phyloP scores from a whole-genome alignment of 352 stramenopile genomes.

The Peronospora destructor region DNA sequence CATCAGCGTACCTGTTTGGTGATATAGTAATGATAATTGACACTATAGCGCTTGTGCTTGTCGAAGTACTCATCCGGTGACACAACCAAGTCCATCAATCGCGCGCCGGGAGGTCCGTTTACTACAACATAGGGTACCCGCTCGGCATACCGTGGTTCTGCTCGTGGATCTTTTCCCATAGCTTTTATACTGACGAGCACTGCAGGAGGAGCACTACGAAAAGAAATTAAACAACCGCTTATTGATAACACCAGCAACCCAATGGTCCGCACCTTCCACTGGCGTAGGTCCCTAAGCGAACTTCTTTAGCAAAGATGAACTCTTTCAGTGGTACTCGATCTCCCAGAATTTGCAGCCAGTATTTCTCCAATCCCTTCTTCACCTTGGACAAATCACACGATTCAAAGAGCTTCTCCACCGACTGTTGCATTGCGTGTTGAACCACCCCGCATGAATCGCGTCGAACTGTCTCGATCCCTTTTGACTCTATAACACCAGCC shows the following conservation, averaged over 20 bases:
- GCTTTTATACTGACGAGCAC: slow-evolving; percentile 74
- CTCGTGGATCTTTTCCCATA: slow-evolving; percentile 68
- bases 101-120: slow-evolving; percentile 73
- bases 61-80: slow-evolving; percentile 64
- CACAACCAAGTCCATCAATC: slow-evolving; percentile 88
- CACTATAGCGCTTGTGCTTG: slow-evolving; percentile 35
- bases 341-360: slow-evolving; percentile 66
- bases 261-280: slow-evolving; percentile 31
- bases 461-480: slow-evolving; percentile 91
- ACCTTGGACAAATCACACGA: slow-evolving; percentile 67
- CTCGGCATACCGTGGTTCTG: slow-evolving; percentile 77
- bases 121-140: slow-evolving; percentile 90
- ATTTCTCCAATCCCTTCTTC: slow-evolving; percentile 52
- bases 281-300: slow-evolving; percentile 78
- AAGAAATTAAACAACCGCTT: slow-evolving; percentile 2
- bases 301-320: slow-evolving; percentile 84
- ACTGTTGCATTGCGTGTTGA: slow-evolving; percentile 56
- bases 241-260: background rate
- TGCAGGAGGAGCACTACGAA: slow-evolving; percentile 55
- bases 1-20: slow-evolving; percentile 71
- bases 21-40: slow-evolving; percentile 93
- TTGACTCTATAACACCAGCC: slow-evolving; percentile 71
- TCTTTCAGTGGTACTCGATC: slow-evolving; percentile 57
- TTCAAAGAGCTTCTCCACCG: slow-evolving; percentile 57
- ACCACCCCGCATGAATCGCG: slow-evolving; percentile 90